Base-by-base conservation (phyloP, 2,329 filamentous ascomycete species). In the Emericellopsis cladophorae region DNA sequence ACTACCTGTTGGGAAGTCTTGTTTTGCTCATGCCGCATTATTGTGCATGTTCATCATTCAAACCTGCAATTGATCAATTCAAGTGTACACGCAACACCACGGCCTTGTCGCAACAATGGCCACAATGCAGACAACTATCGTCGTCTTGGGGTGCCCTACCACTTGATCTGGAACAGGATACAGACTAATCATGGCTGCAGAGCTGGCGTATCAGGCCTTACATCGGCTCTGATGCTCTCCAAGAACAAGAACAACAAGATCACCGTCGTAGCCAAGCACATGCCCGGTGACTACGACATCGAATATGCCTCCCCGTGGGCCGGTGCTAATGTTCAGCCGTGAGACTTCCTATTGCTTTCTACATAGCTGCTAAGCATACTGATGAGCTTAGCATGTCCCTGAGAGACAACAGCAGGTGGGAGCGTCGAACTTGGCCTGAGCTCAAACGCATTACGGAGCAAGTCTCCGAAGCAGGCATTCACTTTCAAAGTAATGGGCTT, bases 261-360 rank as follows among this genome's bases (percentile, higher is more conserved):
- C 47, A 88, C 84, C 0, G 67, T 93, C 31, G 67, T 87, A 26
- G 82, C 86, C 5, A 93, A 90, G 54, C 84, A 94, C 56, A 92
- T 95, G 82, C 89, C 89, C 0, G 89, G 89, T 31, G 89, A 95
- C 64, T 92, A 90, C 59, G 84, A 90, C 49, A 81, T 89, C 49
- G 83, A 93, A 66, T 95, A 95, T 58, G 81, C 85, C 1, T 93
- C 85, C 6, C 87, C 86, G 1, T 93, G 85, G 83, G 87, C 87
- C 4, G 87, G 87, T 12, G 87, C 86, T 46, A 90, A 92, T 54
- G 80, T 79, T 53, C 58, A 82, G 44, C 86, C 83, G 79, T 84
- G 52, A 46, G 79, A 67, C 9, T 42, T 39, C n/a, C 18, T 37
- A 34, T 23, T 2, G 21, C 22, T 29, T 4, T 11, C n/a, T 10